Conservation (phyloP, 2,329 filamentous ascomycete genomes). For the Colletotrichum musicola region DNA sequence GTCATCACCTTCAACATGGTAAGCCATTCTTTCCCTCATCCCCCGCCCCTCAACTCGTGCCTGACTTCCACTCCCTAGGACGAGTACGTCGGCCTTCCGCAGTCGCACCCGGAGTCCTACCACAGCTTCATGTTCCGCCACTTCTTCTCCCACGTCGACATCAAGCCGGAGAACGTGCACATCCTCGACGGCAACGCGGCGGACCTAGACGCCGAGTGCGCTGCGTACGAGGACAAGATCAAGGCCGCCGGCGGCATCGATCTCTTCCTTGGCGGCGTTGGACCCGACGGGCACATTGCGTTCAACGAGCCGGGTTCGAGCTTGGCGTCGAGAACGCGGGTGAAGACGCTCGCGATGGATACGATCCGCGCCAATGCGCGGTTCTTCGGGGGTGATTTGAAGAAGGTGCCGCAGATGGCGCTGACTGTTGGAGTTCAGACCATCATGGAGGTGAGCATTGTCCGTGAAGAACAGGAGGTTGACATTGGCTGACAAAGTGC, state of each 20-base stretch:
- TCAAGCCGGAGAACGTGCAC: conserved; percentile 76
- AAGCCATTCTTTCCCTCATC: not conserved
- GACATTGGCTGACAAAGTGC: conserved; percentile 70
- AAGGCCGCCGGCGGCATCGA: conserved; percentile 77
- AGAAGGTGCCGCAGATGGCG: conserved; percentile 42
- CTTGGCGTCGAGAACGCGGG: conserved; percentile 76
- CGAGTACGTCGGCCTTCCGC: conserved; percentile 80
- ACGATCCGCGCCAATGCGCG: conserved; percentile 82
- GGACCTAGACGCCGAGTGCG: conserved; percentile 77
- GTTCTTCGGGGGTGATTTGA: conserved; percentile 56
- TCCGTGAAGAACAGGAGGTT: conserved; percentile 54
- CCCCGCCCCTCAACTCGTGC: not conserved
- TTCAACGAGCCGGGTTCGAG: conserved; percentile 86
- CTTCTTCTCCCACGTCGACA: conserved; percentile 81
- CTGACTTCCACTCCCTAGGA: conserved; percentile 63
- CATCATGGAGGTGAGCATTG: conserved; percentile 51
- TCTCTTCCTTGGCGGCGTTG: conserved; percentile 82
- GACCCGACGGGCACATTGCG: conserved; percentile 82
- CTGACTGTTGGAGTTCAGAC: conserved; percentile 54
- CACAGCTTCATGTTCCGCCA: conserved; percentile 88
- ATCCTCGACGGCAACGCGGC: conserved; percentile 80
- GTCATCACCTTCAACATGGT: conserved; percentile 85
- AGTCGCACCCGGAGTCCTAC: conserved; percentile 82
- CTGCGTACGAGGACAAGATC: conserved; percentile 80
- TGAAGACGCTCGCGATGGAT: conserved; percentile 84